Evolutionary conservation across 805 yeast genomes (phyloP).

Genomic region (Kazachstania viticola): DNA sequence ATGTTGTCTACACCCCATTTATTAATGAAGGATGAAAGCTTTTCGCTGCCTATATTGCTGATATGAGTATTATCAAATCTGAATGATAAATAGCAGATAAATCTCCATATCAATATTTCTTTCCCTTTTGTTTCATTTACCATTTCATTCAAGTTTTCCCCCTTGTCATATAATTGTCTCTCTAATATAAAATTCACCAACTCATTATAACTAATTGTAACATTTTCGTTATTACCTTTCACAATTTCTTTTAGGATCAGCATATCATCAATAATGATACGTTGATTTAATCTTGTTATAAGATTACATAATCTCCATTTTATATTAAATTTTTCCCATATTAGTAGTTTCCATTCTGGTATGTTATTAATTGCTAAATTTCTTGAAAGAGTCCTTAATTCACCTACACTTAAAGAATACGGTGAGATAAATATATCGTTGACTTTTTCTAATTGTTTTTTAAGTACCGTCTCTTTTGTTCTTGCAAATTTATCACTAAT

Average conservation of each 20-base stretch:
- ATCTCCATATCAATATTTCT: constrained; percentile 30
- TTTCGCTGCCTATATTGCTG: constrained; percentile 18
- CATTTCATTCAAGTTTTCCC: constrained; percentile 24
- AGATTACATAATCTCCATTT: constrained; percentile 31
- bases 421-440: constrained; percentile 29
- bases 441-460: background rate
- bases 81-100: constrained; percentile 30
- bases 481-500: background rate
- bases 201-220: constrained; percentile 34
- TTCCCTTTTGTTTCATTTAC: constrained; percentile 28
- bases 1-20: constrained; percentile 25
- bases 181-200: constrained; percentile 42
- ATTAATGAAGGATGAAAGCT: constrained; percentile 23
- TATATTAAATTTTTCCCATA: constrained; percentile 28
- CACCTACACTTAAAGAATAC: constrained; percentile 32
- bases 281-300: constrained; percentile 42
- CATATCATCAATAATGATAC: constrained; percentile 27
- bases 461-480: no score
- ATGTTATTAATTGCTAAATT: constrained; percentile 27
- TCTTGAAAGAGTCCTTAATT: constrained; percentile 28
- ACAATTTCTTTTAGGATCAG: constrained; percentile 12
- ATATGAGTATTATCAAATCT: constrained; percentile 24
- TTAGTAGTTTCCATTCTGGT: constrained; percentile 31
- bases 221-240: constrained; percentile 1
- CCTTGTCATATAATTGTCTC: constrained; percentile 38